phyloP scores from a whole-genome alignment of 139 green algal species.

The Chlamydomonas sphaeroides region DNA sequence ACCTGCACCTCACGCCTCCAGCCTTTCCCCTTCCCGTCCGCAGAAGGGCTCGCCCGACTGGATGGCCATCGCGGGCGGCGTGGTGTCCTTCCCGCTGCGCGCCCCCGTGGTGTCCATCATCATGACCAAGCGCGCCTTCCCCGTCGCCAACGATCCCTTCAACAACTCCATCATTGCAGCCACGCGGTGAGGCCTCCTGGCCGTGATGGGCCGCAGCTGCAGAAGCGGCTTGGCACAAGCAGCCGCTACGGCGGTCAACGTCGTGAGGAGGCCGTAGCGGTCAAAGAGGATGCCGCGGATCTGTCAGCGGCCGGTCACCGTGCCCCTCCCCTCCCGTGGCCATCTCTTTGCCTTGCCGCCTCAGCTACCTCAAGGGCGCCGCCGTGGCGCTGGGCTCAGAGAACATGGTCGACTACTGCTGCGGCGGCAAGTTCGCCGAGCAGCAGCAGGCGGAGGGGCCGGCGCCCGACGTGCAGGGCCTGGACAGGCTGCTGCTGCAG shows the following conservation, averaged over 20 bases:
- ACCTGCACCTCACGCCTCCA: no score
- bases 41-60: background rate
- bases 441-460: background rate
- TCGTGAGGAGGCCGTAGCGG: no score
- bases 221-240: no score
- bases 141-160: no score
- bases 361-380: background rate
- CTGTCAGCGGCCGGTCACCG: no score
- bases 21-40: no score
- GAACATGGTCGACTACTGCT: background rate
- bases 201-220: no score
- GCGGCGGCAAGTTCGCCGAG: background rate
- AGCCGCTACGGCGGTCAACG: no score
- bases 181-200: background rate
- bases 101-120: background rate
- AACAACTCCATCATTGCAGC: no score
- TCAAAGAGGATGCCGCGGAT: no score
- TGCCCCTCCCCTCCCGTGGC: no score
- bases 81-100: background rate
- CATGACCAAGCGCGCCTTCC: background rate
- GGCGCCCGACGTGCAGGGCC: background rate
- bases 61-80: background rate
- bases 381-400: background rate
- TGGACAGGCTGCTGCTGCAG: background rate
- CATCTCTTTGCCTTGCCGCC: no score